Evolutionary conservation across 805 yeast species (phyloP).

Genomic region (Starmerella bacillaris): DNA sequence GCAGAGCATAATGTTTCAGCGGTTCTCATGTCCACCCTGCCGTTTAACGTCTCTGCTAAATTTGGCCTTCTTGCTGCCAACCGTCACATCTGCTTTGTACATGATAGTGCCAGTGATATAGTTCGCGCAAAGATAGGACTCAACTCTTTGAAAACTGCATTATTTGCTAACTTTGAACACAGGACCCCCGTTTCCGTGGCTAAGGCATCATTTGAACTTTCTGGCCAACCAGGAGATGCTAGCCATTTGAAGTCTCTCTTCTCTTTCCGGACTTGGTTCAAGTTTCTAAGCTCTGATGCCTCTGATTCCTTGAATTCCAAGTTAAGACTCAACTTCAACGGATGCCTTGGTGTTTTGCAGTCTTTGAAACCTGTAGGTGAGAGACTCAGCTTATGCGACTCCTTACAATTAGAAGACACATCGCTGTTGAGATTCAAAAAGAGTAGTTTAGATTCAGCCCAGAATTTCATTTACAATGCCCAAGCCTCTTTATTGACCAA

Average conservation of each 20-base stretch:
- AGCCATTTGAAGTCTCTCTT: conserved; percentile 18
- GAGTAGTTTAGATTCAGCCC: conserved; percentile 48
- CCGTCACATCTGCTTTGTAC: conserved; percentile 37
- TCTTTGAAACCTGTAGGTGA: conserved; percentile 20
- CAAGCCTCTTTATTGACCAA: conserved; percentile 42
- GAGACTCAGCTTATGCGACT: conserved; percentile 54
- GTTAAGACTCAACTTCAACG: conserved; percentile 13
- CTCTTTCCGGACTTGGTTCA: too few relatives aligned
- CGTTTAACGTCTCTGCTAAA: conserved; percentile 11
- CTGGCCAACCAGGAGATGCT: conserved; percentile 20
- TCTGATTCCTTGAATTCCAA: conserved; percentile 12
- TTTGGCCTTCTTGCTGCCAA: conserved; percentile 43
- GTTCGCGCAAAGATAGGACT: conserved; percentile 47
- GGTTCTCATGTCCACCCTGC: conserved; percentile 24
- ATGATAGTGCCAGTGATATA: conserved; percentile 35
- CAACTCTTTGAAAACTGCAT: conserved; percentile 31
- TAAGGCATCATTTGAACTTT: conserved; percentile 23
- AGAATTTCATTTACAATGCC: conserved; percentile 39
- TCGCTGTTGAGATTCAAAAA: conserved; percentile 46
- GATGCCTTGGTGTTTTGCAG: conserved; percentile 14
- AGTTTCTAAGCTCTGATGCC: conserved; percentile 8
- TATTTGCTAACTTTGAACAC: conserved; percentile 26
- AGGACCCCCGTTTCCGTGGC: conserved; percentile 14
- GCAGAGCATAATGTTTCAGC: conserved; percentile 28
- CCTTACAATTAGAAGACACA: conserved; percentile 64